A percentile compares a stretch with the other conserved stretches of the same genome.
Evolutionary conservation across 73 alveolate species (phyloP).

Genomic region (Tetrahymena elliotti): DNA sequence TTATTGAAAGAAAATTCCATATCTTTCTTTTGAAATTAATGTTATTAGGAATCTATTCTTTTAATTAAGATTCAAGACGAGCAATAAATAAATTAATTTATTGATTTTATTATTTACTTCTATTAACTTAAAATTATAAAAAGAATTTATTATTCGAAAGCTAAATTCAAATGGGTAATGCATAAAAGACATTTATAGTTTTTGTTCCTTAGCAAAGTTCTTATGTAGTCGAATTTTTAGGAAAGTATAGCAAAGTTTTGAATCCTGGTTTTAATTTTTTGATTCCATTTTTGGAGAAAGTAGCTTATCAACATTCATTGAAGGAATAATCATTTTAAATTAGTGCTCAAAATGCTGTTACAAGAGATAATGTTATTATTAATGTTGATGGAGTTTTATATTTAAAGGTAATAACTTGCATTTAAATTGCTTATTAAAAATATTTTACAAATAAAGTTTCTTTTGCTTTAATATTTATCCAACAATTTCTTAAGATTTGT

Average conservation of each 20-base stretch:
- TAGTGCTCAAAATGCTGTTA: slow-evolving; percentile 70
- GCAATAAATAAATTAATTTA: neutral
- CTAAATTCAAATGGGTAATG: neutral
- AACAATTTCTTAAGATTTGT: too few species aligned
- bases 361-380: slow-evolving; percentile 85
- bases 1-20: neutral
- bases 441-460: neutral
- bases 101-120: neutral
- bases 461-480: too few species aligned
- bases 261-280: slow-evolving; percentile 80
- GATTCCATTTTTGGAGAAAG: slow-evolving; percentile 63
- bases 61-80: neutral
- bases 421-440: neutral
- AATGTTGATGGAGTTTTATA: slow-evolving; percentile 86
- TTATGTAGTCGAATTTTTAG: slow-evolving; percentile 75
- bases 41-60: neutral
- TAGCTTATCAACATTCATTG: slow-evolving; percentile 61
- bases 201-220: slow-evolving; percentile 84
- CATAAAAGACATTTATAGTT: slow-evolving; percentile 15
- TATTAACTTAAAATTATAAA: neutral
- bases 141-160: neutral
- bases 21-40: neutral
- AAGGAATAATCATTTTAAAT: slow-evolving; percentile 71
- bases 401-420: slow-evolving; percentile 67
- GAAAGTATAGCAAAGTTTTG: slow-evolving; percentile 66